phyloP scores from a whole-genome alignment of 1,139 yeast species.

The Candida pseudoviswanathii region DNA sequence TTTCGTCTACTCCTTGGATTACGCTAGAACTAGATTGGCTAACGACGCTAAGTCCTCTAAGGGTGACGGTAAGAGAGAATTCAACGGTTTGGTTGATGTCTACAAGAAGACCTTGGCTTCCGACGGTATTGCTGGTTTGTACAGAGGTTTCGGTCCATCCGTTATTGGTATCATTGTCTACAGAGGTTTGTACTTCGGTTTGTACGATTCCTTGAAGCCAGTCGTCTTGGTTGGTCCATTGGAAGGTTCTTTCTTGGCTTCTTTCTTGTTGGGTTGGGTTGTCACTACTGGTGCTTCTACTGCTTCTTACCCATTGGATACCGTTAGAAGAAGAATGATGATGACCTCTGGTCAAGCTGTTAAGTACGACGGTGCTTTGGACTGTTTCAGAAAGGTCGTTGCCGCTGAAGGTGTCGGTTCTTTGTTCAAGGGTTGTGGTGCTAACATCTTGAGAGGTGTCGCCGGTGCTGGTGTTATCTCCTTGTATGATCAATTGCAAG shows the following conservation, averaged over 20 bases:
- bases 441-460: conserved; percentile 60
- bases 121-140: conserved; percentile 59
- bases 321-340: conserved; percentile 60
- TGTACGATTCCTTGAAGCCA: conserved; percentile 56
- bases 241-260: conserved; percentile 57
- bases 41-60: conserved; percentile 56
- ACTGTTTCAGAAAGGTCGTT: conserved; percentile 50
- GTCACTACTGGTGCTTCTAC: conserved; percentile 58
- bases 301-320: conserved; percentile 58
- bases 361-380: conserved; percentile 54
- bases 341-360: conserved; percentile 60
- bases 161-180: conserved; percentile 55
- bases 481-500: conserved; percentile 55
- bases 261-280: conserved; percentile 58
- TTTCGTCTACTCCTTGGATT: conserved; percentile 57
- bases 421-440: conserved; percentile 59
- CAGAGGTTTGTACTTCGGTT: conserved; percentile 60
- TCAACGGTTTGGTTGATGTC: conserved; percentile 57
- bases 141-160: conserved; percentile 61
- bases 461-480: conserved; percentile 61
- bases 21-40: conserved; percentile 59
- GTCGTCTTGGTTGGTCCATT: conserved; percentile 57
- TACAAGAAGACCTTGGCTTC: conserved; percentile 56
- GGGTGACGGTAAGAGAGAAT: conserved; percentile 47
- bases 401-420: conserved; percentile 55